phyloP scores from a whole-genome alignment of 202 grass and related monocot species.

The Zoysia matrella region DNA sequence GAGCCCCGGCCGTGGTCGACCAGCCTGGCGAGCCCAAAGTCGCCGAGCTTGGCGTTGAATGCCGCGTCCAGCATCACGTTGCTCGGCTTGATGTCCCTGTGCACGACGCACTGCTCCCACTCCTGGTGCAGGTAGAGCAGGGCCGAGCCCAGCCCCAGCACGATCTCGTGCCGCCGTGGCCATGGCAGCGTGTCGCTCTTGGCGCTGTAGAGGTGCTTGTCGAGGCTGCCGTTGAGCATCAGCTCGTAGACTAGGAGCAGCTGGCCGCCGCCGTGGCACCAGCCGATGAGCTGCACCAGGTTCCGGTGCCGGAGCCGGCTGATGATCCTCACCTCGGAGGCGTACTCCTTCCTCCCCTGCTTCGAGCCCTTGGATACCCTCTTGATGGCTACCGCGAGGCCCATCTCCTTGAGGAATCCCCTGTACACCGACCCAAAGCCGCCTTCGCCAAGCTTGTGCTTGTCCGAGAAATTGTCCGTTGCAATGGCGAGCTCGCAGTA shows the following conservation, averaged over 20 bases:
- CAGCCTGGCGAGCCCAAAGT: slow-evolving; percentile 68
- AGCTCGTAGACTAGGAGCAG: slow-evolving; percentile 71
- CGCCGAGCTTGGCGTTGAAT: slow-evolving; percentile 71
- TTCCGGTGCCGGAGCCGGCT: slow-evolving; percentile 70
- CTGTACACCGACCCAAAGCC: slow-evolving; percentile 60
- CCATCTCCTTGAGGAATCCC: slow-evolving; percentile 29
- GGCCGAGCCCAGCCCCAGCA: slow-evolving; percentile 44
- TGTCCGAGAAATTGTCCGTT: slow-evolving; percentile 48
- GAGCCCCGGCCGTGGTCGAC: slow-evolving; percentile 41
- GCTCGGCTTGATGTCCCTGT: slow-evolving; percentile 75
- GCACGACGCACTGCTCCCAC: slow-evolving; percentile 65
- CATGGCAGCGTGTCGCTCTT: background rate
- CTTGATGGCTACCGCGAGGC: slow-evolving; percentile 55
- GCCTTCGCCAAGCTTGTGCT: slow-evolving; percentile 58
- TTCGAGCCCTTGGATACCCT: slow-evolving; percentile 54
- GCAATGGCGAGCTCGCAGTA: slow-evolving; percentile 49
- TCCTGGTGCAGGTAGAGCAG: slow-evolving; percentile 74
- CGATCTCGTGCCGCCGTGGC: background rate
- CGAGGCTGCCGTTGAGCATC: slow-evolving; percentile 72
- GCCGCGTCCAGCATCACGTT: slow-evolving; percentile 59
- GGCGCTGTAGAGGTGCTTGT: slow-evolving; percentile 44
- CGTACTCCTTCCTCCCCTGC: slow-evolving; percentile 71
- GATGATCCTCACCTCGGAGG: slow-evolving; percentile 68
- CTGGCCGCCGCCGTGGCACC: slow-evolving; percentile 59
- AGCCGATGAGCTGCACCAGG: slow-evolving; percentile 69